Percentiles rank a stretch among this genome's conserved stretches.
Conservation (phyloP, 169 alveolate genomes). For the Haemoproteus tartakovskyi region DNA sequence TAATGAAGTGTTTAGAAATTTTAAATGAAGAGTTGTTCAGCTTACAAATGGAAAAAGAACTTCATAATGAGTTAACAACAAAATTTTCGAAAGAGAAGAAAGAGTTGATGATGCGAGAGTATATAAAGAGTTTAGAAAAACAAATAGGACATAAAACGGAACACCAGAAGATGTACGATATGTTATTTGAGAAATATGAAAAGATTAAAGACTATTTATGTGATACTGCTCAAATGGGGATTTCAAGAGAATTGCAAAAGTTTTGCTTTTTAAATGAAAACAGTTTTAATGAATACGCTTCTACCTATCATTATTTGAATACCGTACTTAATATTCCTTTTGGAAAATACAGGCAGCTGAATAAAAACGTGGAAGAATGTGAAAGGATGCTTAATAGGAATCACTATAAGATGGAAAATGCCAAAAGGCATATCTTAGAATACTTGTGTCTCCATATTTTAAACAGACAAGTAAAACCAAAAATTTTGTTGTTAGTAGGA, state of each 20-base stretch:
- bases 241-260: constrained; percentile 18
- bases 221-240: neutral
- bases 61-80: constrained; percentile 61
- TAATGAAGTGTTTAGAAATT: constrained; percentile 60
- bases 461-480: constrained; percentile 82
- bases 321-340: constrained; percentile 31
- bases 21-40: constrained; percentile 72
- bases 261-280: constrained; percentile 25
- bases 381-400: constrained; percentile 79
- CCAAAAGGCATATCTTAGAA: constrained; percentile 90
- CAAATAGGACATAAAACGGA: constrained; percentile 66
- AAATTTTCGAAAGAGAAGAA: constrained; percentile 70
- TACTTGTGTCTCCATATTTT: constrained; percentile 87
- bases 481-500: constrained; percentile 91
- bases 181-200: constrained; percentile 55
- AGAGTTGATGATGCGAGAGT: constrained; percentile 70
- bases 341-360: constrained; percentile 6
- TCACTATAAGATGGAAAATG: constrained; percentile 92
- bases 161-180: constrained; percentile 65
- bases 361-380: constrained; percentile 26
- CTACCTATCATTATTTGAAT: constrained; percentile 41
- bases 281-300: constrained; percentile 37
- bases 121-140: constrained; percentile 60
- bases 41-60: constrained; percentile 71
- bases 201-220: neutral